phyloP scores from a whole-genome alignment of 228 moss, liverwort and hornwort genomes.

The Sphagnum fallax region DNA sequence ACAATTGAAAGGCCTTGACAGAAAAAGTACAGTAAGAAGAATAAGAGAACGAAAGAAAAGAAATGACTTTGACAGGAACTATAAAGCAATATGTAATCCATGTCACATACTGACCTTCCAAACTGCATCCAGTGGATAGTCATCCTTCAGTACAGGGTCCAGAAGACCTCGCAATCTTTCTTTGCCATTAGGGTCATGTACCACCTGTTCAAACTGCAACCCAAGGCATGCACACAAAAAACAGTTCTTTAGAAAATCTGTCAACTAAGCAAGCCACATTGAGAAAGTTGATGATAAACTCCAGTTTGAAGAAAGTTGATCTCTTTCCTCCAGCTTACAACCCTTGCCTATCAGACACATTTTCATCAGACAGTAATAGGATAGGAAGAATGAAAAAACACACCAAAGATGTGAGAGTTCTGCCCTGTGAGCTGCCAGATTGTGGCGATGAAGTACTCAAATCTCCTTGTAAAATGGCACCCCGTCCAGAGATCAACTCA shows the following conservation, averaged over 20 bases:
- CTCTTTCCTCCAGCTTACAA: neutral
- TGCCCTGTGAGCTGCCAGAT: constrained; percentile 15
- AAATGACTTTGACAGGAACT: no score
- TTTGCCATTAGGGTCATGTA: constrained; percentile 41
- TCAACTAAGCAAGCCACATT: no score
- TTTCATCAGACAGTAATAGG: neutral
- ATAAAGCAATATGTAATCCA: no score
- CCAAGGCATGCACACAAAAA: neutral
- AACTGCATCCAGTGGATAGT: constrained; percentile 60
- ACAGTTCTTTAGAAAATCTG: neutral
- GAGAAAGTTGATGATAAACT: neutral
- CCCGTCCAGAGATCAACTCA: constrained; percentile 71
- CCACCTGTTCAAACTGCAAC: constrained; percentile 53
- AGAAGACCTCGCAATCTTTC: constrained; percentile 48
- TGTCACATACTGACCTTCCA: constrained; percentile 50
- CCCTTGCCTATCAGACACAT: neutral
- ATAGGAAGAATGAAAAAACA: neutral
- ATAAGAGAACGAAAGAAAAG: neutral
- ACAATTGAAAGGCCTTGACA: neutral
- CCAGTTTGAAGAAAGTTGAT: neutral
- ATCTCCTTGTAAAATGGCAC: constrained; percentile 53
- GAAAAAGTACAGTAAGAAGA: neutral
- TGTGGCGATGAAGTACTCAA: constrained; percentile 8
- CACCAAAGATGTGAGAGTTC: constrained; percentile 19
- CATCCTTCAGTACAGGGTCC: constrained; percentile 52